Evolutionary conservation across 1,284 basidiomycete species (phyloP).

Genomic region (Irpex sp.): DNA sequence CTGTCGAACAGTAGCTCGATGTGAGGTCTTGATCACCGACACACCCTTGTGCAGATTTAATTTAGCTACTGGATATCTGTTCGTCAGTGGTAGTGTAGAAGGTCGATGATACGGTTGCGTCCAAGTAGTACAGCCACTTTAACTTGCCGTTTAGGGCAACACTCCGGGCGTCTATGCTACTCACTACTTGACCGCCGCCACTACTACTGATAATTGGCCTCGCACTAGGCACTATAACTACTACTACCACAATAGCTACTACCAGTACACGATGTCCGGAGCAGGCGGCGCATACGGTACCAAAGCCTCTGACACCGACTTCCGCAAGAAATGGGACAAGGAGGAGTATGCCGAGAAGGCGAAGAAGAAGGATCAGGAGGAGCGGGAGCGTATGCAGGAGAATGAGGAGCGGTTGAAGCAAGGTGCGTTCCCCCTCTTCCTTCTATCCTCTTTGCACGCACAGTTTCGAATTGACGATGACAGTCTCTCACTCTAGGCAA

Average conservation of each 20-base stretch:
- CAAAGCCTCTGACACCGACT: conserved; percentile 69
- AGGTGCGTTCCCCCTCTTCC: conserved; percentile 40
- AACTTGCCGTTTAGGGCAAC: too few species aligned
- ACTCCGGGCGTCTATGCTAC: too few species aligned
- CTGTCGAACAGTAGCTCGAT: too few species aligned
- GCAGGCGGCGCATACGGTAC: conserved; percentile 55
- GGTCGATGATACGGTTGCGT: too few species aligned
- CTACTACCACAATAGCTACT: neutral
- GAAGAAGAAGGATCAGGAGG: conserved; percentile 68
- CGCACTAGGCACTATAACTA: too few species aligned
- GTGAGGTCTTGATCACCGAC: too few species aligned
- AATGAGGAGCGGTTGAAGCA: conserved; percentile 80
- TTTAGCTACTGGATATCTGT: too few species aligned
- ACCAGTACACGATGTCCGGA: conserved; percentile 42
- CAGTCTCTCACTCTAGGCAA: conserved; percentile 50
- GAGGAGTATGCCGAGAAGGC: conserved; percentile 77
- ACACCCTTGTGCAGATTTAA: too few species aligned
- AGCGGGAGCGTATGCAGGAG: conserved; percentile 76
- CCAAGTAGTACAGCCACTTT: too few species aligned
- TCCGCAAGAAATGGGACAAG: conserved; percentile 83
- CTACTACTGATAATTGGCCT: too few species aligned
- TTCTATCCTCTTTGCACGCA: neutral
- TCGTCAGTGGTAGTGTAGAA: too few species aligned
- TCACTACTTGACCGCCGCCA: too few species aligned
- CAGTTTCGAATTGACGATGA: neutral